Evolutionary conservation across 805 yeast genomes (phyloP).

Genomic region (Spathaspora arborariae): DNA sequence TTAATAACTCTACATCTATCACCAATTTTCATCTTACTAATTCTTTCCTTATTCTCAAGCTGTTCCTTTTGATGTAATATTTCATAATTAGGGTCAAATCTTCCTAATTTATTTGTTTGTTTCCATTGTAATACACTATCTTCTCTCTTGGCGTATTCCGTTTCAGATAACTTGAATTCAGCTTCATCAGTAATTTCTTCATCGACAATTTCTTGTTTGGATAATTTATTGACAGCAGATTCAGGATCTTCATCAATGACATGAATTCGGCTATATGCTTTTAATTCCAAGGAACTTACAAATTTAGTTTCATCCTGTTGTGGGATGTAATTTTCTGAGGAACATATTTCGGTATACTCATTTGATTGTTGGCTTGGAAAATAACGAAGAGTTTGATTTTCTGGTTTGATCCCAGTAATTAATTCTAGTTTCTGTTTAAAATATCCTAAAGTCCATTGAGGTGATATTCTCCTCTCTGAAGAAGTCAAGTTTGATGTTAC

Average conservation of each 20-base stretch:
- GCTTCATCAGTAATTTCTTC: conserved; percentile 26
- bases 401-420: conserved; percentile 71
- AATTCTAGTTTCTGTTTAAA: conserved; percentile 56
- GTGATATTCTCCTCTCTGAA: conserved; percentile 64
- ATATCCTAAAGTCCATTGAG: conserved; percentile 54
- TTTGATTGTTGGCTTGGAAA: conserved; percentile 39
- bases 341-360: conserved; percentile 26
- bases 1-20: conserved; percentile 50
- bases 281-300: conserved; percentile 25
- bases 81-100: conserved; percentile 57
- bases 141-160: conserved; percentile 54
- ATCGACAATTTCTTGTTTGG: conserved; percentile 9
- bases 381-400: conserved; percentile 47
- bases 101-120: conserved; percentile 59
- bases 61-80: conserved; percentile 25
- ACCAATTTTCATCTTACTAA: conserved; percentile 39
- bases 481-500: conserved; percentile 65
- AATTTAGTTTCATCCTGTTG: conserved; percentile 11
- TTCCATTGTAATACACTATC: conserved; percentile 81
- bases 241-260: conserved; percentile 55
- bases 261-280: conserved; percentile 47
- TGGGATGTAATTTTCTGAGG: conserved; percentile 12
- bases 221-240: conserved; percentile 44
- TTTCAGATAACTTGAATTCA: conserved; percentile 49
- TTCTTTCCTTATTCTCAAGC: conserved; percentile 23